Evolutionary conservation across 2,329 filamentous ascomycete species (phyloP).

Genomic region (Sarocladium oryzae): DNA sequence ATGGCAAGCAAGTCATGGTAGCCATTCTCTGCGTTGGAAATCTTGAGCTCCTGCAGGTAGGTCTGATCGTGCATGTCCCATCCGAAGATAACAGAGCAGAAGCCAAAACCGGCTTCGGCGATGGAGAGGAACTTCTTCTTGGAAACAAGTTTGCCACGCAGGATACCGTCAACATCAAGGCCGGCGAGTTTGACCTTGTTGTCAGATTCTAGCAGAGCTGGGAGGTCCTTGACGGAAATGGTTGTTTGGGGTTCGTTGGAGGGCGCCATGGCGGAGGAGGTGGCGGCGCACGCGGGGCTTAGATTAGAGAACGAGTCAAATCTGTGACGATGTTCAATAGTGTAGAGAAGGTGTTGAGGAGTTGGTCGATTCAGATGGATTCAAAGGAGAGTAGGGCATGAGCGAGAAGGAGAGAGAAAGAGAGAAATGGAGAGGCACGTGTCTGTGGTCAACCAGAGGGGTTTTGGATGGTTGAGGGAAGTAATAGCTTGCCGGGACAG

Average conservation of each 20-base stretch:
- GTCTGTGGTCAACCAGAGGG: no score
- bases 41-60: conserved; percentile 75
- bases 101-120: conserved; percentile 76
- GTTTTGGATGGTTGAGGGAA: no score
- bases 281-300: background rate
- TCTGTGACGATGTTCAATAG: no score
- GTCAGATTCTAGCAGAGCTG: conserved; percentile 62
- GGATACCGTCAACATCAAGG: conserved; percentile 77
- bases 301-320: background rate
- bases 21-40: conserved; percentile 80
- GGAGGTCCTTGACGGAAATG: conserved; percentile 58
- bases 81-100: conserved; percentile 90
- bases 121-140: conserved; percentile 90
- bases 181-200: conserved; percentile 81
- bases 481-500: background rate
- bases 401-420: background rate
- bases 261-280: conserved; percentile 20
- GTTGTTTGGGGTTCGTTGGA: conserved; percentile 10
- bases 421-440: no score
- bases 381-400: no score
- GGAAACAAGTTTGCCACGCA: conserved; percentile 85
- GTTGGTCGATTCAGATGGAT: no score
- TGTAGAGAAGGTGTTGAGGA: no score
- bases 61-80: conserved; percentile 97
- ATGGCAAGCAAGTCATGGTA: conserved; percentile 81